Evolutionary conservation across 176 grass and related monocot genomes (phyloP).

Genomic region (Saccharum spontaneum): DNA sequence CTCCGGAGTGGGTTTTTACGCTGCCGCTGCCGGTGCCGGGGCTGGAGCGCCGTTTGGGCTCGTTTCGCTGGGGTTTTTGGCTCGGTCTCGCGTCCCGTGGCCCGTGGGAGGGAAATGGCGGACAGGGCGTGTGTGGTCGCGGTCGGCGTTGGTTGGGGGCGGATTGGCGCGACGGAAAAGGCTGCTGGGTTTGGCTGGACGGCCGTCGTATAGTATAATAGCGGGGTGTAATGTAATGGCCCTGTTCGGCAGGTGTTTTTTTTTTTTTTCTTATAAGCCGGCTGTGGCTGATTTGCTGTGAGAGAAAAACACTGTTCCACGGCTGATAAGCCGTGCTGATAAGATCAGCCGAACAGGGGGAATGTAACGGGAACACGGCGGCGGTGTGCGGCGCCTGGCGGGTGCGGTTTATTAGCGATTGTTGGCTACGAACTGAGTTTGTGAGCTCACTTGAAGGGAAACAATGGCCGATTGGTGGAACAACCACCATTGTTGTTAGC

Average conservation of each 20-base stretch:
- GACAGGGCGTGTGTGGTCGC: not conserved
- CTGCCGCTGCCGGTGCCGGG: no score
- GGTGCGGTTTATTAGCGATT: not conserved
- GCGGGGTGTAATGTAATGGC: no score
- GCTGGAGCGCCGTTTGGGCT: not conserved
- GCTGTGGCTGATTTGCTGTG: no score
- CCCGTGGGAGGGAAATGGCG: no score
- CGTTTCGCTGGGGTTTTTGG: not conserved
- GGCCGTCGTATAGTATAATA: no score
- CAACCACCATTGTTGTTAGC: not conserved
- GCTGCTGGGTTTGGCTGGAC: not conserved
- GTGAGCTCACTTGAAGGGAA: not conserved
- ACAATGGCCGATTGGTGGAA: not conserved
- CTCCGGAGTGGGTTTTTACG: not conserved
- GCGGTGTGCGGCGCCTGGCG: no score
- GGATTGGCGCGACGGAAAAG: not conserved
- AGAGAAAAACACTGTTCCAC: no score
- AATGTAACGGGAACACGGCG: no score
- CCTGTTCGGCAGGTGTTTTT: no score
- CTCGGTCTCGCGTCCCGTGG: not conserved
- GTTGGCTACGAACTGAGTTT: not conserved
- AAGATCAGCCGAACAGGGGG: no score
- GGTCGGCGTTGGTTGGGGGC: not conserved
- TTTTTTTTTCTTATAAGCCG: no score
- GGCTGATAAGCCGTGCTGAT: no score